phyloP scores from a whole-genome alignment of 2,329 filamentous ascomycete species.

The Cladosporium sp. region DNA sequence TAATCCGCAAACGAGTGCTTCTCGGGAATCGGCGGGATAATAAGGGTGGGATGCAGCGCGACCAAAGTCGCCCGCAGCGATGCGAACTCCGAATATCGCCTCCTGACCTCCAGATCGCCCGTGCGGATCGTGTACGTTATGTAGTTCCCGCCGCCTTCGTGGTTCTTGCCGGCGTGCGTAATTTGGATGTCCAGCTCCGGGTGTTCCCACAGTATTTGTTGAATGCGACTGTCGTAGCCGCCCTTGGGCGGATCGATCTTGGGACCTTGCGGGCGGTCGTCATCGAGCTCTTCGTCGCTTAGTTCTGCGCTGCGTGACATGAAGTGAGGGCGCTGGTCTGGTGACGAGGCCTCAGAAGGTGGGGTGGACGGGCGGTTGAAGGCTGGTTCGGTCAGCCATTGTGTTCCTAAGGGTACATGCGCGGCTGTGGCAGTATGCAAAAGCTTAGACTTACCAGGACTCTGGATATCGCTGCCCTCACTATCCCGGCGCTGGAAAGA shows the following conservation, averaged over 20 bases:
- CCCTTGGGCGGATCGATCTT: slow-evolving; percentile 61
- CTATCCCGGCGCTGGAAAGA: slow-evolving; percentile 86
- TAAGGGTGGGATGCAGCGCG: slow-evolving; percentile 85
- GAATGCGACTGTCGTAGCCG: slow-evolving; percentile 89
- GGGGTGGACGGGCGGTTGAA: slow-evolving; percentile 58
- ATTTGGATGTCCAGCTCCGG: slow-evolving; percentile 86
- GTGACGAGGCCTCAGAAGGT: slow-evolving; percentile 65
- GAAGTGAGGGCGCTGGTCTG: slow-evolving; percentile 57
- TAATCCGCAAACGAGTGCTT: slow-evolving; percentile 99
- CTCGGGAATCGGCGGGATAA: slow-evolving; percentile 95
- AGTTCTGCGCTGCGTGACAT: slow-evolving; percentile 47
- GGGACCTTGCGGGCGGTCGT: slow-evolving; percentile 43
- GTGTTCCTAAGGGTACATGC: neutral
- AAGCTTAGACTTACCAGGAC: slow-evolving; percentile 24
- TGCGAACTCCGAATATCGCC: slow-evolving; percentile 93
- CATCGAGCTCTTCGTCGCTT: slow-evolving; percentile 54
- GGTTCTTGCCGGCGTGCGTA: slow-evolving; percentile 89
- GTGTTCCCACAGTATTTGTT: slow-evolving; percentile 95
- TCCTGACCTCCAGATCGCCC: slow-evolving; percentile 87
- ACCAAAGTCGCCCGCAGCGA: slow-evolving; percentile 84
- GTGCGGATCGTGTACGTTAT: slow-evolving; percentile 98
- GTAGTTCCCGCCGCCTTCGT: slow-evolving; percentile 83
- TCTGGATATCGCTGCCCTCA: slow-evolving; percentile 55
- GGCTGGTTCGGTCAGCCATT: slow-evolving; percentile 30
- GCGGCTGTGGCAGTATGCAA: neutral